A percentile compares a stretch with the other conserved stretches of the same genome.
These are phyloP conservation scores for Boletus patriciae DNA, from an alignment of 768 basidiomycete genomes.

Conservation along the genomic window DNA sequence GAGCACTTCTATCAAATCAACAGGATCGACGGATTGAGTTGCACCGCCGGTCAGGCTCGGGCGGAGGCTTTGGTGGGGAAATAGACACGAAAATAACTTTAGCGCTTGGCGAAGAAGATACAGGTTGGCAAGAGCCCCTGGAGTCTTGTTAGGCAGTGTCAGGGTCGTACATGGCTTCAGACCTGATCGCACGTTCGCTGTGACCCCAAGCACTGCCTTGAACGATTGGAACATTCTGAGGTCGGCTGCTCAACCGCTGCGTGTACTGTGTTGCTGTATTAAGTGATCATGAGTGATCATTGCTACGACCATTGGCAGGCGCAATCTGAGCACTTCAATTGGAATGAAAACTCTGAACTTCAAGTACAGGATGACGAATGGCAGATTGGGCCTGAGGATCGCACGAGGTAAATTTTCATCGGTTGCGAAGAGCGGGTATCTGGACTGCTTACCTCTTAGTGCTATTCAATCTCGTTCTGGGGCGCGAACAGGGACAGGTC, in stretches of 20 bases:
- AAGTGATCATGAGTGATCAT: too few relatives aligned
- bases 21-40: background rate
- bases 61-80: background rate
- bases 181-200: background rate
- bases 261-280: background rate
- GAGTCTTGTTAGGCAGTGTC: background rate
- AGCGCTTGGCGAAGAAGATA: background rate
- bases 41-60: background rate
- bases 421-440: too few relatives aligned
- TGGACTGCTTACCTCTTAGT: background rate
- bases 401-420: background rate
- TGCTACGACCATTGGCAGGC: background rate
- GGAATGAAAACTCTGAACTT: background rate
- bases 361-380: background rate
- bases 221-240: background rate
- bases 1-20: background rate
- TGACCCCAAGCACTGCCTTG: background rate
- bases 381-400: background rate
- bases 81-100: background rate
- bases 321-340: background rate
- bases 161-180: too few relatives aligned
- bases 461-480: background rate
- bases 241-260: background rate
- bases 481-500: background rate
- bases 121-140: background rate